Base-by-base conservation (phyloP, 441 rosid species). In the Viola pubescens region DNA sequence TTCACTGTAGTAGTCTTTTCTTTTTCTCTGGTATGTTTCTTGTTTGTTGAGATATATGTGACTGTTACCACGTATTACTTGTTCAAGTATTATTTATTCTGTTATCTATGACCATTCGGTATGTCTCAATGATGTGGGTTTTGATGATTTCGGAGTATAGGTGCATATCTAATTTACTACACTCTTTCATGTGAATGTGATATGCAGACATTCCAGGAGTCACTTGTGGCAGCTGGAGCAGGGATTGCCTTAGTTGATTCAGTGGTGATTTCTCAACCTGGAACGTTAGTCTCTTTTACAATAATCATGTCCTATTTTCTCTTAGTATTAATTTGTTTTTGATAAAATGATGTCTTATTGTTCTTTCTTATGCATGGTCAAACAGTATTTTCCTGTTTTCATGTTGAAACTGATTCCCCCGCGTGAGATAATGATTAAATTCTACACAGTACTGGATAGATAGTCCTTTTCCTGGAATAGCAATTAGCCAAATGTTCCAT, bases 171-270 rank as follows among this genome's bases (percentile, higher is more conserved):
- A 34, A 4, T 37, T 34, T 62, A 7, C 7, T 13, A n/a, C 11
- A 34, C 54, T 59, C 38, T 58, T 59, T 38, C 71, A 63, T 38
- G 54, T 52, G 56, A 58, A 58, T 42, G 26, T 52, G 19, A 63
- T 51, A 63, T 80, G 74, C 88, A 91, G 98, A 91, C 98, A 52
- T 88, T 83, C 77, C 83, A 79, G 75, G 96, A 91, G 61, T 91
- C 96, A 38, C 91, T 89, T 56, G 52, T 75, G 46, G 98, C 97
- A 40, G 98, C 98, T 66, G 98, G 98, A 74, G 95, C 96, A 48
- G 98, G 97, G 77, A 76, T 89, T 60, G 76, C 89, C 57, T 70
- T 91, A 72, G 84, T 91, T 60, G 95, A 91, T 77, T 85, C 98
- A 87, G 97, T 91, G 98, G 97, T 89, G 85, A 89, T 80, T 82